Conservation (phyloP, 345 rosid genomes). For the Dovyalis caffra region DNA sequence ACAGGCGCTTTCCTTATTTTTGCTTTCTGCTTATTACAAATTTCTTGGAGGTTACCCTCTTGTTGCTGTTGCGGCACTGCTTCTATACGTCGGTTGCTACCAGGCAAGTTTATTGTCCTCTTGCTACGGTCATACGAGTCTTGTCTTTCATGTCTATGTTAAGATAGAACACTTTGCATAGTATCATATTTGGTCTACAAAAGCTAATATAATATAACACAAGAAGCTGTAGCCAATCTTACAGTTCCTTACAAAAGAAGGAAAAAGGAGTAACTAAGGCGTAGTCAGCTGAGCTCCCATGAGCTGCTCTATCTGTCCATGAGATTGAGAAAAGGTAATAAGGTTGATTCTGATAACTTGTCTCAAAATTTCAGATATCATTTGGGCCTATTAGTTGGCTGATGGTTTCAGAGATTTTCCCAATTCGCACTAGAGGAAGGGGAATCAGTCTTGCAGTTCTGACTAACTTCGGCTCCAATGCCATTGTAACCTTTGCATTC, state of each 20-base stretch:
- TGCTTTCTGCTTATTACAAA: conserved; percentile 36
- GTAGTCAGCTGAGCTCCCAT: neutral
- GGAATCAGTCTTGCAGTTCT: conserved; percentile 40
- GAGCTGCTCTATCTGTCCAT: too few species aligned
- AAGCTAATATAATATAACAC: neutral
- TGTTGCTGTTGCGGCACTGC: conserved; percentile 32
- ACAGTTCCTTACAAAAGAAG: neutral
- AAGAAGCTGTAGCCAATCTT: neutral
- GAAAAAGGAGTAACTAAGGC: neutral
- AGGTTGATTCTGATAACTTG: conserved; percentile 11
- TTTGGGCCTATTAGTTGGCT: conserved; percentile 43
- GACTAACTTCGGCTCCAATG: conserved; percentile 37
- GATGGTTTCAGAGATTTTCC: conserved; percentile 36
- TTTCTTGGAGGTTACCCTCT: conserved; percentile 30
- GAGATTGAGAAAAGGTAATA: neutral
- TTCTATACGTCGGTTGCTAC: conserved; percentile 34
- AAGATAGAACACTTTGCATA: neutral
- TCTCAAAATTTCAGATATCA: conserved; percentile 22
- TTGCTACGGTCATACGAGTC: neutral
- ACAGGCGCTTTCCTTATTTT: conserved; percentile 30
- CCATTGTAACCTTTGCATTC: conserved; percentile 36
- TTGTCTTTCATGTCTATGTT: neutral
- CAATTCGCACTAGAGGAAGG: conserved; percentile 33
- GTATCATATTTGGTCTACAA: neutral
- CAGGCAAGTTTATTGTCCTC: conserved; percentile 33